Percentiles rank a stretch among this genome's conserved stretches.
Conservation (phyloP, 1,284 basidiomycete genomes). For the Chalciporus sp. region DNA sequence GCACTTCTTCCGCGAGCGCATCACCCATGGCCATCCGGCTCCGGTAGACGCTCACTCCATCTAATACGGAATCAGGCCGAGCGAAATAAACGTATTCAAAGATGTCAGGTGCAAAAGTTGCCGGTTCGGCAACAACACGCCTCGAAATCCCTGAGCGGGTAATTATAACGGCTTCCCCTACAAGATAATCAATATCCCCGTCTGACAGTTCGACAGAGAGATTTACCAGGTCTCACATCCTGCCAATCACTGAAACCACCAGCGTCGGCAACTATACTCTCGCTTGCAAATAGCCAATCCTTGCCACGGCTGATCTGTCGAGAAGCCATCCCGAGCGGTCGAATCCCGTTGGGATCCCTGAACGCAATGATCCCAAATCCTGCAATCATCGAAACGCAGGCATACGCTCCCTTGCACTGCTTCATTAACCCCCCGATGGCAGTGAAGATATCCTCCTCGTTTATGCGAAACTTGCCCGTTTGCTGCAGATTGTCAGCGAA, state of each 20-base stretch:
- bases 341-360: conserved; percentile 98
- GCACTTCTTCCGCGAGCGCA: conserved; percentile 87
- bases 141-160: conserved; percentile 77
- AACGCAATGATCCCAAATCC: conserved; percentile 99
- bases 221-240: conserved; percentile 87
- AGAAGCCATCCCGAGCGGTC: conserved; percentile 85
- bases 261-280: conserved; percentile 96
- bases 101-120: conserved; percentile 94
- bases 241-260: conserved; percentile 91
- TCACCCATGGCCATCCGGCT: conserved; percentile 99
- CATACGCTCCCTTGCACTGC: conserved; percentile 91
- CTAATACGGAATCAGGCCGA: conserved; percentile 95
- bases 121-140: conserved; percentile 70
- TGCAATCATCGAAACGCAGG: conserved; percentile 97
- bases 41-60: conserved; percentile 97
- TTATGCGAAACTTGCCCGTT: conserved; percentile 99
- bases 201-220: neutral
- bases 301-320: conserved; percentile 57
- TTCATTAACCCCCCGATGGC: conserved; percentile 91
- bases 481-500: conserved; percentile 98
- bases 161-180: conserved; percentile 95
- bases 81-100: conserved; percentile 99
- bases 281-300: conserved; percentile 93
- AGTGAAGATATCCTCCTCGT: conserved; percentile 98
- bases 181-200: conserved; percentile 5